These are phyloP conservation scores for Herpetomonas tarakana DNA, from an alignment of 208 protist species.

Conservation along the genomic window DNA sequence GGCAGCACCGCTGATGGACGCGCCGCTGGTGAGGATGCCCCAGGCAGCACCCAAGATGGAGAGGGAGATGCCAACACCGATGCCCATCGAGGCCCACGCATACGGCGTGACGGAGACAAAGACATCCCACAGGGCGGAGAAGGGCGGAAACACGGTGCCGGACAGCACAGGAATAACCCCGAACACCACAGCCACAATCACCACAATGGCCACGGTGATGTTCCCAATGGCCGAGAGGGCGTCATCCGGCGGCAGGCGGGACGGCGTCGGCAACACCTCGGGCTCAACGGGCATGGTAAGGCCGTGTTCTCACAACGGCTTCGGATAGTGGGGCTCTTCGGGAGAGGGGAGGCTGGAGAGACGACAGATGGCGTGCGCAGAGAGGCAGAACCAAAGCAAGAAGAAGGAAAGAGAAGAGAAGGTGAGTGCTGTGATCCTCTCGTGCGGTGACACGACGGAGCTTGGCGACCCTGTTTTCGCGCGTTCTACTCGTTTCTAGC, in stretches of 20 bases:
- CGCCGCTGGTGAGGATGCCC: conserved; percentile 87
- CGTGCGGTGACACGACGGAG: no score
- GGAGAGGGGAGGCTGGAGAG: background rate
- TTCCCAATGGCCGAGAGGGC: conserved; percentile 56
- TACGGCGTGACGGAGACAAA: conserved; percentile 70
- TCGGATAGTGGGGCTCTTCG: background rate
- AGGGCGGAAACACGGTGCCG: conserved; percentile 80
- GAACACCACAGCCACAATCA: conserved; percentile 68
- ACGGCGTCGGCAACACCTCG: conserved; percentile 75
- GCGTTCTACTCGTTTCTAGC: no score
- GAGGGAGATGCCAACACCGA: conserved; percentile 72
- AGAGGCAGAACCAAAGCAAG: conserved; percentile 8
- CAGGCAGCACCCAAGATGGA: conserved; percentile 87
- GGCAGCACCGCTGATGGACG: conserved; percentile 84
- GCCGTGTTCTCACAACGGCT: background rate
- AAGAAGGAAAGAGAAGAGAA: conserved; percentile 20
- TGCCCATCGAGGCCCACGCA: conserved; percentile 75
- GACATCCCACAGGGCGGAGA: conserved; percentile 73
- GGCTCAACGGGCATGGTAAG: conserved; percentile 70
- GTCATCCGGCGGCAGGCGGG: conserved; percentile 79
- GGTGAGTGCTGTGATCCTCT: background rate
- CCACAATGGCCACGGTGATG: conserved; percentile 43
- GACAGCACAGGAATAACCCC: conserved; percentile 67
- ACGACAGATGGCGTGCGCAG: no score
- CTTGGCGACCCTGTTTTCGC: no score